phyloP scores from a whole-genome alignment of 2,329 filamentous ascomycete species.

The Phialemonium atrogriseum region DNA sequence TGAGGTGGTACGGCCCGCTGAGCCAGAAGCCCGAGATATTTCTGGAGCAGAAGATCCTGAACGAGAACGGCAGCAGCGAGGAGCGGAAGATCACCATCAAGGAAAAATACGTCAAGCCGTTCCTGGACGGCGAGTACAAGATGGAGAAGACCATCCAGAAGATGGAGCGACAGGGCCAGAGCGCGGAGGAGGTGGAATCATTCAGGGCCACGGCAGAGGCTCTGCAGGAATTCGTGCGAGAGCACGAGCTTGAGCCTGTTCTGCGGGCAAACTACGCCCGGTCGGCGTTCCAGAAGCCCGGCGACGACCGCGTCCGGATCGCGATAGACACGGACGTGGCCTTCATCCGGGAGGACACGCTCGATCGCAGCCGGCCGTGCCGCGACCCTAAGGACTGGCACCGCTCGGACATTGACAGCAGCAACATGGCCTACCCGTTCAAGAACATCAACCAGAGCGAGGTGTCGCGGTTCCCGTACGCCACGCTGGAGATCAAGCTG shows the following conservation, averaged over 20 bases:
- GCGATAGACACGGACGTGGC: constrained; percentile 89
- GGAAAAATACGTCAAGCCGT: constrained; percentile 84
- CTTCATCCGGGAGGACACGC: constrained; percentile 69
- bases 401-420: constrained; percentile 77
- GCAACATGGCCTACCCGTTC: constrained; percentile 80
- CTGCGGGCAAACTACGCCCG: constrained; percentile 88
- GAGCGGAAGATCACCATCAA: constrained; percentile 81
- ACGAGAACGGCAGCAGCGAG: constrained; percentile 66
- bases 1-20: constrained; percentile 89
- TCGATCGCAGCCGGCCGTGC: constrained; percentile 79
- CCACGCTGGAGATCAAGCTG: constrained; percentile 87
- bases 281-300: constrained; percentile 92
- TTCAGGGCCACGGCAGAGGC: constrained; percentile 66
- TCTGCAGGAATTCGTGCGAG: constrained; percentile 72
- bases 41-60: constrained; percentile 83
- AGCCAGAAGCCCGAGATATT: constrained; percentile 69
- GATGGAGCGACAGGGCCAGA: constrained; percentile 69
- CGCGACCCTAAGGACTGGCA: constrained; percentile 88
- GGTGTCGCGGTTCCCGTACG: constrained; percentile 82
- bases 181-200: constrained; percentile 55
- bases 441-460: constrained; percentile 81
- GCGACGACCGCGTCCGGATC: constrained; percentile 82
- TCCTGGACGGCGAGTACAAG: constrained; percentile 78
- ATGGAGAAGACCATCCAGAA: constrained; percentile 88
- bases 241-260: constrained; percentile 72